A percentile compares a stretch with the other conserved stretches of the same genome.
Conservation (phyloP, 2,329 filamentous ascomycete species). For the Hypoxylon sp. region DNA sequence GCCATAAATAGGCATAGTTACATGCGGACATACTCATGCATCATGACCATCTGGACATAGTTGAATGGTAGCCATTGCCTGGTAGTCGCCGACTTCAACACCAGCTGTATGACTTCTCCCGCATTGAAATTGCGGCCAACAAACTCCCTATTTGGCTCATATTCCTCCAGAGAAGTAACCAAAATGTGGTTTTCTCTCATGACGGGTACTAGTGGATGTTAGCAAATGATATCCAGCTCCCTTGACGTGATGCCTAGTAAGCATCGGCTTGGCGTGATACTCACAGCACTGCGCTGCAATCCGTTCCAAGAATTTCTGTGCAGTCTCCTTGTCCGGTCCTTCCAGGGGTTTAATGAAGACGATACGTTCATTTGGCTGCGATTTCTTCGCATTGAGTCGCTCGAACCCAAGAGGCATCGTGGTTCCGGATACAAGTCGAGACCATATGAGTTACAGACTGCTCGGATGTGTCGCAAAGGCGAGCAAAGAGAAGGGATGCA, state of each 20-base stretch:
- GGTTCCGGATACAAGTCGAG: background rate
- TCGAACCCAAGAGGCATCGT: conserved; percentile 83
- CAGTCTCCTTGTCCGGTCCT: conserved; percentile 71
- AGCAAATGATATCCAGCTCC: conserved; percentile 8
- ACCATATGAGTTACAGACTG: background rate
- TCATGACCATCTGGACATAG: conserved; percentile 95
- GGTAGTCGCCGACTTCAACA: conserved; percentile 75
- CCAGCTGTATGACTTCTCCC: conserved; percentile 87
- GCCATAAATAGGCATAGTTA: background rate
- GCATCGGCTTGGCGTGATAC: conserved; percentile 37
- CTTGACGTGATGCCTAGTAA: background rate
- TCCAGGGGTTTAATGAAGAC: conserved; percentile 87
- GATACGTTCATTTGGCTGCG: conserved; percentile 82
- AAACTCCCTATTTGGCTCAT: conserved; percentile 84
- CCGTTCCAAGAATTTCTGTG: conserved; percentile 79
- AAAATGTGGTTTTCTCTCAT: conserved; percentile 76
- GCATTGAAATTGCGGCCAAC: conserved; percentile 92
- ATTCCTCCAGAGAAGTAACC: conserved; percentile 82
- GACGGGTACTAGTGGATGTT: conserved; percentile 67
- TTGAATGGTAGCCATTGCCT: conserved; percentile 83
- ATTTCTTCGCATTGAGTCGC: conserved; percentile 80
- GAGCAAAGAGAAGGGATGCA: background rate
- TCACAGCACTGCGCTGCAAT: conserved; percentile 83
- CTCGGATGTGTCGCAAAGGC: background rate
- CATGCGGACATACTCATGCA: conserved; percentile 73